Base-by-base conservation (phyloP, 2,329 filamentous ascomycete species). In the Exophiala viscosa region DNA sequence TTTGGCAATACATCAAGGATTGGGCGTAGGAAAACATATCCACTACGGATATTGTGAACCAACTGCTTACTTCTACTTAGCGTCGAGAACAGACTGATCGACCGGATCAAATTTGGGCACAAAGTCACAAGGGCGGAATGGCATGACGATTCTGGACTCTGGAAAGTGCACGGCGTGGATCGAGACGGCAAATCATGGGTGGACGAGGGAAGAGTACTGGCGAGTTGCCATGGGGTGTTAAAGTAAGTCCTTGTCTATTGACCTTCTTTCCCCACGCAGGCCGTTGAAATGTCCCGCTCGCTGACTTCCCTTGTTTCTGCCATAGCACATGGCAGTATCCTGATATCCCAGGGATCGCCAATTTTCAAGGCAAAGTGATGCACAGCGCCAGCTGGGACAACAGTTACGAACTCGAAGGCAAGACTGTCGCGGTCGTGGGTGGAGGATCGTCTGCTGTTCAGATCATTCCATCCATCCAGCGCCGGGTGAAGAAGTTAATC, bases 321-420 rank as follows among this genome's bases (percentile, higher is more conserved):
- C 81, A 60, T 76, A 56, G 60, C 59, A 74, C 75, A 54, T 78
- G 72, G 66, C 69, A 71, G 48, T 78, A 75, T 71, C 80, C 81
- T 1, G 71, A 74, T n/a, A 74, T 83, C 15, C 72, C 75, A 0
- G 81, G 80, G 0, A 55, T 78, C 0, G 61, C 73, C 2, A 68
- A 67, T n/a, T 85, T 82, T 67, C 67, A 73, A 48, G 81, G 81
- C 9, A 64, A 68, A 8, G 65, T 82, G 4, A 71, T 83, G 45
- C 81, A 85, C 61, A 78, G 78, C 0, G 76, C 81, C 1, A 70
- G 73, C 36, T 85, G 80, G 80, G 73, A 79, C 2, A 65, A 76
- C 5, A 70, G 75, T 18, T 68, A 79, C 9, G 70, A 78, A 14
- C 64, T 81, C 7, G 64, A 63, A 2, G 74, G 68, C 28, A 79